Base-by-base conservation (phyloP, 495 filamentous ascomycete genomes). In the Aspergillus nanangensis region DNA sequence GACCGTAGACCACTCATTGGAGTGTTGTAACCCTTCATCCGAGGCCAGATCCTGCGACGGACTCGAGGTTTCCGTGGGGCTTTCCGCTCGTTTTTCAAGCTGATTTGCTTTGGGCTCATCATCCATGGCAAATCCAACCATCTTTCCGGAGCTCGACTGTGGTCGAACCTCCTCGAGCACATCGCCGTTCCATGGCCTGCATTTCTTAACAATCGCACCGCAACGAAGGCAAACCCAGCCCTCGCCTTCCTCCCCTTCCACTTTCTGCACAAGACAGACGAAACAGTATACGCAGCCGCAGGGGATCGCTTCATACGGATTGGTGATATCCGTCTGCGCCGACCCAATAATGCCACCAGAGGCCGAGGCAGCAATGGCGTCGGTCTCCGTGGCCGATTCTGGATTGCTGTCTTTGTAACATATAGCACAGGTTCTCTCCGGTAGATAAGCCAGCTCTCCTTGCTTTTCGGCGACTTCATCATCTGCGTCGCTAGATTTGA, bases 241-340 rank as follows among this genome's bases (percentile, higher is more conserved):
- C 52, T 97, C 91, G 5, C 92, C 93, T 54, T 96, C 93, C 65
- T 97, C 94, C 3, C 82, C 81, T 59, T 95, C 93, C 8, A 99
- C 66, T 46, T 87, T 81, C 31, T 88, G 86, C 3, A 92, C 89
- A n/a, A 97, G 64, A 63, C 93, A 99, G n/a, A 94, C 87, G 55
- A 92, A 98, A 63, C 93, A 98, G 67, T 97, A 97, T 35, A 95
- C 74, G 62, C 90, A 95, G 0, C 89, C 88, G 59, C 93, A 98
- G 2, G 90, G 86, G 15, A 94, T 78, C 0, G 89, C 80, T 60
- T 96, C 90, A 55, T 98, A 98, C 0, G 94, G 90, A 62, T 97
- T 98, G 3, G 92, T 95, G 44, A 97, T 83, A 55, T 97, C 94
- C 0, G 94, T 97, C 38, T 91, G 84, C 13, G 90, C 87, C 9